These are phyloP conservation scores for Ambrosiella xylebori DNA, from an alignment of 2,329 filamentous ascomycete species.

Conservation along the genomic window DNA sequence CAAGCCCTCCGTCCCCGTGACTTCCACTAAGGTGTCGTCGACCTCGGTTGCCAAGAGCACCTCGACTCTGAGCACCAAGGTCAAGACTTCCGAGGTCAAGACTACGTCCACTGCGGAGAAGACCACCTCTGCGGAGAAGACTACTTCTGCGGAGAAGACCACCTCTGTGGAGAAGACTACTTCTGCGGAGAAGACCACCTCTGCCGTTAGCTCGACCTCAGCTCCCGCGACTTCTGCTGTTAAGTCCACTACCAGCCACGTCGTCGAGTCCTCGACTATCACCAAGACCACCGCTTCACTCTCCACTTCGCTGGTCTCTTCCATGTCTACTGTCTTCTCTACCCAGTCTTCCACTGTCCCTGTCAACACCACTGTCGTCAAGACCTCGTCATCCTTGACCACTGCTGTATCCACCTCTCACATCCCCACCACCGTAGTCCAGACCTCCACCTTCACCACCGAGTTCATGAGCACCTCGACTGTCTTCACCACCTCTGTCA, in stretches of 20 bases:
- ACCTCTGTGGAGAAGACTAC: constrained; percentile 1
- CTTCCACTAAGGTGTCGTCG: constrained; percentile 10
- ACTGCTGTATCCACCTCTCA: constrained; percentile 7
- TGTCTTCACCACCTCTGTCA: constrained; percentile 31
- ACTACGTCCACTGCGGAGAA: constrained; percentile 15
- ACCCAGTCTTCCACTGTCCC: constrained; percentile 11
- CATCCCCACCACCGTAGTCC: constrained; percentile 10
- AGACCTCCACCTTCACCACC: constrained; percentile 16
- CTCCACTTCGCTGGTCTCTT: constrained; percentile 7
- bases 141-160: neutral
- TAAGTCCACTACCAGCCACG: constrained; percentile 14
- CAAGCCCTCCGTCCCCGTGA: constrained; percentile 14
- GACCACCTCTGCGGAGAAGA: neutral
- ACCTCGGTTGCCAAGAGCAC: constrained; percentile 15
- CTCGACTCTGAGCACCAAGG: constrained; percentile 12
- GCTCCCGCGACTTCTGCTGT: constrained; percentile 5
- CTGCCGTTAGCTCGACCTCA: neutral
- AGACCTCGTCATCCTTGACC: constrained; percentile 9
- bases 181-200: constrained; percentile 12
- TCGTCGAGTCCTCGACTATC: constrained; percentile 18
- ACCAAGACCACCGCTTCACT: constrained; percentile 14
- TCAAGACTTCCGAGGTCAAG: constrained; percentile 16
- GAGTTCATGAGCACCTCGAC: constrained; percentile 31
- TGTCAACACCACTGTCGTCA: constrained; percentile 10
- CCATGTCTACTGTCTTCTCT: constrained; percentile 7